Conservation (phyloP, 768 basidiomycete species). For the Serendipita sp. region DNA sequence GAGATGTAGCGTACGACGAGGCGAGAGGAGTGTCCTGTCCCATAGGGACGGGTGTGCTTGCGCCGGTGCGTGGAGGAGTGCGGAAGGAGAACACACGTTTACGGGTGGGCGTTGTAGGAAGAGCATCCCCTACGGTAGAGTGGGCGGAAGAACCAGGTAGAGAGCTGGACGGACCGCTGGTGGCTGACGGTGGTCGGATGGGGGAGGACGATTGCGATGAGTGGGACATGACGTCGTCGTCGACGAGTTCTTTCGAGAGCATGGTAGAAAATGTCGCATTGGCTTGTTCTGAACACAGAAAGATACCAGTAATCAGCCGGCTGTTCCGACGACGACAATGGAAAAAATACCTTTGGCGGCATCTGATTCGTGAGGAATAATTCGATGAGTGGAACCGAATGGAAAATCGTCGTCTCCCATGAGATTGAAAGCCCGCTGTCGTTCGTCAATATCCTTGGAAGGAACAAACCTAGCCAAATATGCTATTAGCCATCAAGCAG, state of each 20-base stretch:
- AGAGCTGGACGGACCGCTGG: background rate
- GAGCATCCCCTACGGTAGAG: background rate
- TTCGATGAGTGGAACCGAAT: conserved; percentile 40
- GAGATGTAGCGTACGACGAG: conserved; percentile 84
- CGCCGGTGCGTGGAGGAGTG: conserved; percentile 23
- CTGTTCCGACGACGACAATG: conserved; percentile 11
- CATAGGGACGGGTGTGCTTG: conserved; percentile 12
- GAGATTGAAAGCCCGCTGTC: conserved; percentile 47
- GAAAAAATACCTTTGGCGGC: conserved; percentile 48
- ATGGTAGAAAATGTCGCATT: conserved; percentile 68
- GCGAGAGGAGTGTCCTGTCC: conserved; percentile 39
- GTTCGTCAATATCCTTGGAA: conserved; percentile 39
- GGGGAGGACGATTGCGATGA: conserved; percentile 52
- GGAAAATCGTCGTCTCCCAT: conserved; percentile 39
- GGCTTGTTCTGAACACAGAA: conserved; percentile 69
- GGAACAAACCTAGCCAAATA: conserved; percentile 41
- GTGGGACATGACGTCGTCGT: conserved; percentile 25
- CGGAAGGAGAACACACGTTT: conserved; percentile 21
- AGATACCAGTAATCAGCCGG: conserved; percentile 4
- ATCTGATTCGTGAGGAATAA: conserved; percentile 55
- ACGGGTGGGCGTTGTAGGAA: conserved; percentile 39
- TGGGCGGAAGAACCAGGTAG: conserved; percentile 11
- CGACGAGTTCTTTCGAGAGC: conserved; percentile 59
- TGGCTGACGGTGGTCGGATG: conserved; percentile 23
- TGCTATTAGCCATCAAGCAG: background rate